A percentile compares a stretch with the other conserved stretches of the same genome.
phyloP scores from a whole-genome alignment of 805 yeast genomes.

The Scheffersomyces lignosus region DNA sequence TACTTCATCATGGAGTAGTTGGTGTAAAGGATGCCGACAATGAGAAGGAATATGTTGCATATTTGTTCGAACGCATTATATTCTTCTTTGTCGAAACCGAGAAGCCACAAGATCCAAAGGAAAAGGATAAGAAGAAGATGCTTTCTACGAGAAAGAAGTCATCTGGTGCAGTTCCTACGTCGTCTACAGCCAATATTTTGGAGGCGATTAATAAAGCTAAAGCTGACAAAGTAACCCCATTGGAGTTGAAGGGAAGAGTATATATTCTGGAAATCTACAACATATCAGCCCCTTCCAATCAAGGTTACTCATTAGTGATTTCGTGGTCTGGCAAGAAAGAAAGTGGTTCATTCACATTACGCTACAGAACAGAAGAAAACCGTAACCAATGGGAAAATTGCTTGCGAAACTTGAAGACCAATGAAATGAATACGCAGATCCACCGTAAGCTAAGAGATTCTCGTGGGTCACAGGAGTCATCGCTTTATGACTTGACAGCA shows the following conservation, averaged over 20 bases:
- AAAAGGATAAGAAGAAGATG: slow-evolving; percentile 32
- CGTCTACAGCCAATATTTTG: slow-evolving; percentile 35
- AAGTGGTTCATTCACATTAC: slow-evolving; percentile 79
- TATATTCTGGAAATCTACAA: slow-evolving; percentile 65
- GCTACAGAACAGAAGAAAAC: slow-evolving; percentile 80
- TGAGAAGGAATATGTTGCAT: slow-evolving; percentile 88
- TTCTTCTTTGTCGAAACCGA: slow-evolving; percentile 44
- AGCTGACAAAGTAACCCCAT: slow-evolving; percentile 22
- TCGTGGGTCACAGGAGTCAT: slow-evolving; percentile 28
- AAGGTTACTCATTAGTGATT: slow-evolving; percentile 61
- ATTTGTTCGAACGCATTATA: slow-evolving; percentile 71
- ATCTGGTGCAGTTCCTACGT: slow-evolving; percentile 40
- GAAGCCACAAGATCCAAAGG: slow-evolving; percentile 15
- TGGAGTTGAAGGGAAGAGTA: slow-evolving; percentile 77
- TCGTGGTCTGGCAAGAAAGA: slow-evolving; percentile 88
- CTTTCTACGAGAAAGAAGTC: slow-evolving; percentile 53
- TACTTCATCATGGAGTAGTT: slow-evolving; percentile 71
- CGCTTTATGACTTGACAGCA: slow-evolving; percentile 20
- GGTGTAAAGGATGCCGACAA: slow-evolving; percentile 65
- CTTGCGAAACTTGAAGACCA: slow-evolving; percentile 49
- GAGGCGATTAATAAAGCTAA: slow-evolving; percentile 33
- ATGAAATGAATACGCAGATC: slow-evolving; percentile 40
- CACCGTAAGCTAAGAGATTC: slow-evolving; percentile 38
- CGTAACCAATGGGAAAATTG: slow-evolving; percentile 80
- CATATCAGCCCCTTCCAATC: slow-evolving; percentile 33